Conservation (phyloP, 2,329 filamentous ascomycete species). For the Lanzia echinophila region DNA sequence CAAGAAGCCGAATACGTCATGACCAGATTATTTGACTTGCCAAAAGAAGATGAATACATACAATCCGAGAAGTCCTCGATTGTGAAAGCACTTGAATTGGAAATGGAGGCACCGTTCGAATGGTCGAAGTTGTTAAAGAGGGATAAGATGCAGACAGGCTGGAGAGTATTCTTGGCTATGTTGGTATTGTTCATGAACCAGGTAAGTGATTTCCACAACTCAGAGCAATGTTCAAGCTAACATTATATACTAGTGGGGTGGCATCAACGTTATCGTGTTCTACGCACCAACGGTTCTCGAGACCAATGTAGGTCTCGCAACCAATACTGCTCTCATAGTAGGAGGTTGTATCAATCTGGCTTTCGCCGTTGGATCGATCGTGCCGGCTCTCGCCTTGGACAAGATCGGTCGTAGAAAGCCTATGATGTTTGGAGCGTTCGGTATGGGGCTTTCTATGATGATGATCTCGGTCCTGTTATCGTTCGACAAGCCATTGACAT, state of each 20-base stretch:
- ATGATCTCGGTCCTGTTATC: conserved; percentile 42
- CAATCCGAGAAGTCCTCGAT: conserved; percentile 28
- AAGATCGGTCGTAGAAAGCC: conserved; percentile 71
- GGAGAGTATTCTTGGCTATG: conserved; percentile 13
- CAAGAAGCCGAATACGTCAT: conserved; percentile 28
- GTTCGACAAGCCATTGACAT: background rate
- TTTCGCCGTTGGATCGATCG: conserved; percentile 60
- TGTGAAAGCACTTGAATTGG: conserved; percentile 28
- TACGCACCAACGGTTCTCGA: conserved; percentile 47
- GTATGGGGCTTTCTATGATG: conserved; percentile 37
- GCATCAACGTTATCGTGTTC: conserved; percentile 16
- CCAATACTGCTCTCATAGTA: conserved; percentile 36
- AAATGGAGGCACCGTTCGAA: conserved; percentile 23
- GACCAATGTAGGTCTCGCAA: conserved; percentile 49
- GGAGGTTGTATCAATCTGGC: conserved; percentile 29
- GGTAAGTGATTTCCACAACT: background rate
- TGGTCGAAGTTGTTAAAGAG: conserved; percentile 14
- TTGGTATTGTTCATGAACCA: conserved; percentile 7
- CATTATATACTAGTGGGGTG: conserved; percentile 30
- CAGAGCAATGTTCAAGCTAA: background rate
- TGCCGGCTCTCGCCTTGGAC: conserved; percentile 83
- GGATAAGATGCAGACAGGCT: conserved; percentile 18
- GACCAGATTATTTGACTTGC: conserved; percentile 18
- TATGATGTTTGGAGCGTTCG: conserved; percentile 63
- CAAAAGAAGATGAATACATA: conserved; percentile 21